Percentiles rank a stretch among this genome's conserved stretches.
Conservation (phyloP, 352 stramenopile species). For the Globisporangium polare region DNA sequence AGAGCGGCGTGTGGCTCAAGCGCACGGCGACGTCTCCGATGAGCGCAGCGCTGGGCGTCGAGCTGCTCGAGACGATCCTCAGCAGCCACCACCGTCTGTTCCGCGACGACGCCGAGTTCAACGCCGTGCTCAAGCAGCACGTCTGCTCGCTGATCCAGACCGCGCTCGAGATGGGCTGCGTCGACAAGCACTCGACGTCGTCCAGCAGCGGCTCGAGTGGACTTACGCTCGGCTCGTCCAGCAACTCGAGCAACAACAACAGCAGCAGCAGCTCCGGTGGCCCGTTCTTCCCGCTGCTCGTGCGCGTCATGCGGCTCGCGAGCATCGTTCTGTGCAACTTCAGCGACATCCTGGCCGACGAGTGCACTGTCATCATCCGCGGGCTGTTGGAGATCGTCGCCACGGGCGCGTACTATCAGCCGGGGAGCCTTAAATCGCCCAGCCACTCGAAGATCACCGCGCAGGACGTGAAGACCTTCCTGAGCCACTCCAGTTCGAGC, state of each 20-base stretch:
- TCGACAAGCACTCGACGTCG: constrained; percentile 31
- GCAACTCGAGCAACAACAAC: constrained; percentile 35
- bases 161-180: constrained; percentile 64
- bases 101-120: constrained; percentile 67
- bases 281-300: constrained; percentile 76
- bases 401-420: constrained; percentile 62
- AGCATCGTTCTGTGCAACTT: constrained; percentile 78
- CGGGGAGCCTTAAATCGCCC: constrained; percentile 47
- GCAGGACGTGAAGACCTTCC: constrained; percentile 66
- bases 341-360: constrained; percentile 52
- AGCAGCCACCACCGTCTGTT: constrained; percentile 60
- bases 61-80: constrained; percentile 77
- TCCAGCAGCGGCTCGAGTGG: constrained; percentile 30
- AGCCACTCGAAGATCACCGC: constrained; percentile 47
- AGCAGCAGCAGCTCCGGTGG: constrained; percentile 21
- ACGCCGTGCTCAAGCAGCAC: constrained; percentile 78
- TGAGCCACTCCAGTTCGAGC: constrained; percentile 30
- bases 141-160: constrained; percentile 67
- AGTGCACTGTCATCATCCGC: constrained; percentile 63
- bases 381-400: constrained; percentile 75
- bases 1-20: constrained; percentile 85
- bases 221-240: constrained; percentile 21
- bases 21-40: constrained; percentile 69
- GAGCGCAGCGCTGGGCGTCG: constrained; percentile 69
- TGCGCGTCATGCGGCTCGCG: constrained; percentile 79